phyloP scores from a whole-genome alignment of 2,329 filamentous ascomycete species.

The Colletotrichum paranaense region DNA sequence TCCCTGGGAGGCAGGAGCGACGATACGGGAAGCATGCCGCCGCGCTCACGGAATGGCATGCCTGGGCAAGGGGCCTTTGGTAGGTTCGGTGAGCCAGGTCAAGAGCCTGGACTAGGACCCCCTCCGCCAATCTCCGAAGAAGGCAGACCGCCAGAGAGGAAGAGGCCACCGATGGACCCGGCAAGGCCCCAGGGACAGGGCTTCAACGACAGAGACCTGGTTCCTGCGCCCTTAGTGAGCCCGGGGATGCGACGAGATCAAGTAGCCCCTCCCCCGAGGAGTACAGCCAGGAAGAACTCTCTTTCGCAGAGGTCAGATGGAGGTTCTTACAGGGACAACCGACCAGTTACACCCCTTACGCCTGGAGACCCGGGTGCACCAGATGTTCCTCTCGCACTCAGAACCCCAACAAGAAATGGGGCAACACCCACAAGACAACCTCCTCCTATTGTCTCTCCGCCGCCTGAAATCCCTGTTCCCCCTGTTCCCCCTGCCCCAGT shows the following conservation, averaged over 20 bases:
- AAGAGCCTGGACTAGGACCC: slow-evolving; percentile 40
- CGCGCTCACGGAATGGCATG: slow-evolving; percentile 65
- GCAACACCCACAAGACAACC: slow-evolving; percentile 20
- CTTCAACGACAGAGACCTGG: slow-evolving; percentile 61
- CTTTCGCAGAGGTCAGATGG: slow-evolving; percentile 46
- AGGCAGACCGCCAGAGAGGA: slow-evolving; percentile 70
- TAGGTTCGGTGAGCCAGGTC: slow-evolving; percentile 45
- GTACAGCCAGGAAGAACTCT: slow-evolving; percentile 59
- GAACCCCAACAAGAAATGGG: slow-evolving; percentile 29
- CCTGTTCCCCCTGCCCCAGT: slow-evolving; percentile 25
- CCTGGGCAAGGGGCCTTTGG: slow-evolving; percentile 51
- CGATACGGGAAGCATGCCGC: slow-evolving; percentile 61
- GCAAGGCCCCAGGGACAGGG: slow-evolving; percentile 61
- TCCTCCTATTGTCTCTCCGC: slow-evolving; percentile 13
- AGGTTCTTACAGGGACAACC: slow-evolving; percentile 46
- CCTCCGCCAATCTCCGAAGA: slow-evolving; percentile 41
- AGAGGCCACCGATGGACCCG: slow-evolving; percentile 74
- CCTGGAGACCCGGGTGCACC: slow-evolving; percentile 9
- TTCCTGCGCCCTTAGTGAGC: slow-evolving; percentile 69
- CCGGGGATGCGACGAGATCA: slow-evolving; percentile 58
- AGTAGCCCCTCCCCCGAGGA: slow-evolving; percentile 61
- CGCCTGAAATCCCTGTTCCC: slow-evolving; percentile 20
- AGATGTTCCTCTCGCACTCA: slow-evolving; percentile 23
- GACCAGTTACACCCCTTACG: slow-evolving; percentile 41
- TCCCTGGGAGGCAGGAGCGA: slow-evolving; percentile 61